These are phyloP conservation scores for Scytalidium lignicola DNA, from an alignment of 2,329 filamentous ascomycete genomes.

Conservation along the genomic window DNA sequence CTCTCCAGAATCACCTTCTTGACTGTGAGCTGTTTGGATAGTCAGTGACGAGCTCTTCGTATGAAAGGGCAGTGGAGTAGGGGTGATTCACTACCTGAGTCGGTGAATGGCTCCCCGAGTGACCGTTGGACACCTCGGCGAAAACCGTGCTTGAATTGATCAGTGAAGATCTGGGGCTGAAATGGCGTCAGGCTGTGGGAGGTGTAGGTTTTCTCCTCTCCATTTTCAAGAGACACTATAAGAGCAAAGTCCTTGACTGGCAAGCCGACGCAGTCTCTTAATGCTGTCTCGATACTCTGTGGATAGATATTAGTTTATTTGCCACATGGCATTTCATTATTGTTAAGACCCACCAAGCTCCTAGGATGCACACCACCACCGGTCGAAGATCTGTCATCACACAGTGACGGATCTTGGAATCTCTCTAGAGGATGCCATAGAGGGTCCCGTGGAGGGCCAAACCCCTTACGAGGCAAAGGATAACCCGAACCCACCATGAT, in stretches of 20 bases:
- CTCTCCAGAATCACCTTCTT: slow-evolving; percentile 13
- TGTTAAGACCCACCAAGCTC: slow-evolving; percentile 12
- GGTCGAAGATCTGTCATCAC: not conserved
- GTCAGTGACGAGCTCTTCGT: not conserved
- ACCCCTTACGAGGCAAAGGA: not conserved
- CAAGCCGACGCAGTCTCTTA: slow-evolving; percentile 19
- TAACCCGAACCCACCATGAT: not conserved
- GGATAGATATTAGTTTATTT: slow-evolving; percentile 1
- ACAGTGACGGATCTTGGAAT: not conserved
- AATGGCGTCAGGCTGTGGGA: slow-evolving; percentile 15
- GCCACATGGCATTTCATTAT: no score
- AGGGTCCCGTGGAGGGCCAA: not conserved
- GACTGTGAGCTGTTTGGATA: slow-evolving; percentile 10
- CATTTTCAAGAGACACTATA: slow-evolving; percentile 17
- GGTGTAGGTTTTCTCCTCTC: slow-evolving; percentile 17
- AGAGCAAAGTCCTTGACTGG: slow-evolving; percentile 20
- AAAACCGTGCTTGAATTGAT: not conserved
- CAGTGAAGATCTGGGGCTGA: not conserved
- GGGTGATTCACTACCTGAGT: not conserved
- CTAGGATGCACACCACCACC: not conserved
- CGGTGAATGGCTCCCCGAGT: not conserved
- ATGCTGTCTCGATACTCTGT: slow-evolving; percentile 18
- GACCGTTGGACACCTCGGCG: not conserved
- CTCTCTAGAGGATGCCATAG: not conserved
- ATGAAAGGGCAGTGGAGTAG: no score